phyloP scores from a whole-genome alignment of 176 grass and related monocot genomes.

The Juncus inflexus region DNA sequence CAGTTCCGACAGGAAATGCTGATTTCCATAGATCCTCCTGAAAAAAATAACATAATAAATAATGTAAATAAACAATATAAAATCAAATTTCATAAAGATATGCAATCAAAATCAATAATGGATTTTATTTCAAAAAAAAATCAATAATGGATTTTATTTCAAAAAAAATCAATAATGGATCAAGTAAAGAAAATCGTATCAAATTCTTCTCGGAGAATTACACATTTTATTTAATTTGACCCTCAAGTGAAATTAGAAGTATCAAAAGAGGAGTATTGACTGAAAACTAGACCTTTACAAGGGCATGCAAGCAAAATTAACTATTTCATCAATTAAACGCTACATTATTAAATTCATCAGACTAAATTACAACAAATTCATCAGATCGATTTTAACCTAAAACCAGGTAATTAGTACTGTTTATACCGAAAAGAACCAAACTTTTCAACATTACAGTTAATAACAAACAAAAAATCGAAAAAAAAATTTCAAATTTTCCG shows the following conservation, averaged over 20 bases:
- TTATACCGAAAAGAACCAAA: constrained; percentile 4
- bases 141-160: no score
- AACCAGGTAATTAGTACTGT: background rate
- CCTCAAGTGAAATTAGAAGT: no score
- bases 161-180: background rate
- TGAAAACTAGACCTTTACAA: background rate
- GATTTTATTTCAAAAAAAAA: no score
- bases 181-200: no score
- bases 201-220: no score
- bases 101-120: background rate
- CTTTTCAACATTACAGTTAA: background rate
- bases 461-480: background rate
- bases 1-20: constrained; percentile 62
- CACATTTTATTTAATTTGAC: no score
- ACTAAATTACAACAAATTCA: background rate
- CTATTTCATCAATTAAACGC: background rate
- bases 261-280: no score
- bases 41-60: background rate
- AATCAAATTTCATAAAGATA: background rate
- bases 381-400: background rate
- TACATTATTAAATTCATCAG: background rate
- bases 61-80: constrained; percentile 14
- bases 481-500: background rate
- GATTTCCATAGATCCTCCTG: constrained; percentile 77
- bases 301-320: background rate